phyloP scores from a whole-genome alignment of 768 basidiomycete species.

The Phylloporus scabripes region DNA sequence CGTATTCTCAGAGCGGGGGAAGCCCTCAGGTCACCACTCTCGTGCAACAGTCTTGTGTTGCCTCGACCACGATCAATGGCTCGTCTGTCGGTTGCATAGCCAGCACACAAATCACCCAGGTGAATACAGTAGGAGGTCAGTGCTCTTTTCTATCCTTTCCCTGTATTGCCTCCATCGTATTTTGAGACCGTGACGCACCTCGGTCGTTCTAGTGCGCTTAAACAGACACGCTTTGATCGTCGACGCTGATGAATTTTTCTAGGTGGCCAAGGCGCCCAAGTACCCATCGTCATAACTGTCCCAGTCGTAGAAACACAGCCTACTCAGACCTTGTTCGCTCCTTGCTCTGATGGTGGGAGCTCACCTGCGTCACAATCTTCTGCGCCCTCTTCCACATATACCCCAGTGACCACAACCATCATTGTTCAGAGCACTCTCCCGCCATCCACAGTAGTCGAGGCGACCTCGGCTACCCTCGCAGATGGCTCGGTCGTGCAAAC shows the following conservation, averaged over 20 bases:
- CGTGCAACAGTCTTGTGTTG: constrained; percentile 28
- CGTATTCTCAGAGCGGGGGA: constrained; percentile 32
- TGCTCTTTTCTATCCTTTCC: background rate
- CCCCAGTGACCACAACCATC: constrained; percentile 19
- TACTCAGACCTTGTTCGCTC: constrained; percentile 38
- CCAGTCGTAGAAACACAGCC: constrained; percentile 27
- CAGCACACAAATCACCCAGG: constrained; percentile 22
- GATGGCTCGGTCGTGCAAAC: constrained; percentile 39
- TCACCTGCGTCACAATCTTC: constrained; percentile 9
- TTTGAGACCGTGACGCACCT: constrained; percentile 17
- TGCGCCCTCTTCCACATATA: constrained; percentile 3
- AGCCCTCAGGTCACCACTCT: constrained; percentile 31
- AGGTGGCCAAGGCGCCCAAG: constrained; percentile 32
- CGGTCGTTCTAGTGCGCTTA: background rate
- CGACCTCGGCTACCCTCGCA: constrained; percentile 34
- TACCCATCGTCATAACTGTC: constrained; percentile 38
- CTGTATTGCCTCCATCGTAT: background rate
- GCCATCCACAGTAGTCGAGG: constrained; percentile 29
- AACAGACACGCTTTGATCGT: constrained; percentile 2
- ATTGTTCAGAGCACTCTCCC: constrained; percentile 28
- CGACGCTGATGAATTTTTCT: constrained; percentile 13
- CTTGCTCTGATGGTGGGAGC: constrained; percentile 27
- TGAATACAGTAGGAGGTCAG: constrained; percentile 37
- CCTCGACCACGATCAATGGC: constrained; percentile 25
- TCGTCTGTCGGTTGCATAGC: constrained; percentile 29